Base-by-base conservation (phyloP, 495 filamentous ascomycete genomes). In the Bacidia rubella region DNA sequence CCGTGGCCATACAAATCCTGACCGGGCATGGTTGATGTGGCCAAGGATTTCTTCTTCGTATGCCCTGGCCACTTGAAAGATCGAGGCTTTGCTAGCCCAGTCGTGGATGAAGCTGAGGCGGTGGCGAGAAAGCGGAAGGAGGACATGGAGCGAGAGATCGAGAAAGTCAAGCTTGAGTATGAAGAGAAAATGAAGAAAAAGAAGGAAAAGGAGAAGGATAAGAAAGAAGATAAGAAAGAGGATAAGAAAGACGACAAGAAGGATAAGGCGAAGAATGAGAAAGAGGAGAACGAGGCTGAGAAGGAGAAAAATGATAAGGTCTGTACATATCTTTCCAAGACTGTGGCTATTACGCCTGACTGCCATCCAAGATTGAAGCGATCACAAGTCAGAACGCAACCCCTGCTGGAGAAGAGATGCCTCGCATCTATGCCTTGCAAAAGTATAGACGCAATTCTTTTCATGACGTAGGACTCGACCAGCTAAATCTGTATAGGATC, bases 31-130 rank as follows among this genome's bases (percentile, higher is more conserved):
- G 20, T 44, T 44, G 17, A 44, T 44, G 20, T 9, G 17, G 20
- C 41, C 38, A 63, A 93, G 86, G 92, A 98, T 64, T 95, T 86
- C 71, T 97, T 98, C 67, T 95, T 93, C 63, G 75, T 90, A 26
- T 98, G 92, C 61, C 75, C 80, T 12, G 71, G 75, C 41, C 92
- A 98, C 65, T 73, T 96, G 10, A 87, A 85, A 62, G 92, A 98
- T 62, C 72, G 74, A 21, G 75, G 82, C 11, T 95, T 94, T 65
- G 87, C 83, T 62, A 79, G 76, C 12, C 83, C 90, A 11, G 83
- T 89, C 54, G 73, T 90, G 43, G 84, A 90, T 59, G 75, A 86
- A 52, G 87, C 78, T 27, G 82, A 82, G 15, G 75, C 79, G 44
- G 86, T 79, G 43, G 81, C 80, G 17, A 77, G 78, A 49, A 77